A percentile compares a stretch with the other conserved stretches of the same genome.
phyloP scores from a whole-genome alignment of 177 flowering plant species.

The Telopea speciosissima region DNA sequence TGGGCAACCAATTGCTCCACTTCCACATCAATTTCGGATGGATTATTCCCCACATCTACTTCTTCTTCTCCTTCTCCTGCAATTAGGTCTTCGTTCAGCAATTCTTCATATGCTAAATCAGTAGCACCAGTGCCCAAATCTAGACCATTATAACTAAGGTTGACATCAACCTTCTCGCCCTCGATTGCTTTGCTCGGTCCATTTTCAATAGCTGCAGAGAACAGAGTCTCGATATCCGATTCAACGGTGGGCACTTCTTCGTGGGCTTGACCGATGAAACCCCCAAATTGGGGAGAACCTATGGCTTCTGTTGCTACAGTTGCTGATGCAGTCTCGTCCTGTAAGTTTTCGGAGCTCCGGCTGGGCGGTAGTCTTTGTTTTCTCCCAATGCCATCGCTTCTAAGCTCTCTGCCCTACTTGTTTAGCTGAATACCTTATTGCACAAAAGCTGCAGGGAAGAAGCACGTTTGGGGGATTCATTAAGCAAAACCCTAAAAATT shows the following conservation, averaged over 20 bases:
- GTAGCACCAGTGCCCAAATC: too few species aligned
- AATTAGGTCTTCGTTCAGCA: too few species aligned
- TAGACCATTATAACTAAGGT: too few species aligned
- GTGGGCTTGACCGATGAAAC: constrained; percentile 9
- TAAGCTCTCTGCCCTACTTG: constrained; percentile 19
- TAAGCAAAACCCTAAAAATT: too few species aligned
- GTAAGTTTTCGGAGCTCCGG: constrained; percentile 36
- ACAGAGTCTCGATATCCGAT: constrained; percentile 27
- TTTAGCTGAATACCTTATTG: constrained; percentile 36
- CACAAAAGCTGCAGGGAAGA: constrained; percentile 42
- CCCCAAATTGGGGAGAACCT: constrained; percentile 4
- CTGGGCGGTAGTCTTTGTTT: constrained; percentile 51
- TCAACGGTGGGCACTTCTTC: constrained; percentile 25
- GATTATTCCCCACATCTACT: too few species aligned
- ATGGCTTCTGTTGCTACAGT: constrained; percentile 9
- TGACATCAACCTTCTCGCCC: too few species aligned
- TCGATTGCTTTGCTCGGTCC: constrained; percentile 1
- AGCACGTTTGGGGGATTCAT: too few species aligned
- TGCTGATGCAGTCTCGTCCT: constrained; percentile 19
- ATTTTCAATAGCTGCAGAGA: constrained; percentile 15
- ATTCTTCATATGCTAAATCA: too few species aligned
- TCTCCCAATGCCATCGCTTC: constrained; percentile 28
- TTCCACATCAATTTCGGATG: too few species aligned
- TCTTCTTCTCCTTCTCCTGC: too few species aligned
- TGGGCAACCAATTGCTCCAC: too few species aligned